Conservation (phyloP, 495 filamentous ascomycete species). For the Hypoxylon rickii region DNA sequence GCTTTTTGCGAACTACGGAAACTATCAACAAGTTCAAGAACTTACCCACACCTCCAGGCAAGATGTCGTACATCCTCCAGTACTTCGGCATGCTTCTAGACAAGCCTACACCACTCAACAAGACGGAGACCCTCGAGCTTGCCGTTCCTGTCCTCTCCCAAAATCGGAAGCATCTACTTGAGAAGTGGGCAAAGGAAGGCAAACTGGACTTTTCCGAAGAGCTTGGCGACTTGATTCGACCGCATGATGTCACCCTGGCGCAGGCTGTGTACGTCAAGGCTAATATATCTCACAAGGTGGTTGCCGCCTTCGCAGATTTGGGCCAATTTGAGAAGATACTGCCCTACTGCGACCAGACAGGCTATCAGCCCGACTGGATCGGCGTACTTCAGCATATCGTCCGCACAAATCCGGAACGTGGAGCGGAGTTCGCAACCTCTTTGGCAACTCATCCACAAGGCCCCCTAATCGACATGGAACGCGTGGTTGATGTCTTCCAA, state of each 20-base stretch:
- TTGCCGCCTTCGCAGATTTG: constrained; percentile 92
- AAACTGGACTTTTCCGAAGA: constrained; percentile 96
- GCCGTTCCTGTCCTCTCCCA: constrained; percentile 90
- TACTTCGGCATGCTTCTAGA: constrained; percentile 98
- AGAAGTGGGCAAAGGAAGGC: constrained; percentile 96
- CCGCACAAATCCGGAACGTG: constrained; percentile 90
- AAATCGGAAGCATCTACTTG: constrained; percentile 90
- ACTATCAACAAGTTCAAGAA: constrained; percentile 96
- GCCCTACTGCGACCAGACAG: constrained; percentile 78
- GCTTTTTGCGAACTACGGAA: constrained; percentile 89
- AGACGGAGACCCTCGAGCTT: constrained; percentile 90
- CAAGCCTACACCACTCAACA: constrained; percentile 83
- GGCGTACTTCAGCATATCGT: constrained; percentile 90
- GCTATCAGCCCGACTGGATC: constrained; percentile 91
- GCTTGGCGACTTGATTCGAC: constrained; percentile 88
- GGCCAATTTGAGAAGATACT: constrained; percentile 96
- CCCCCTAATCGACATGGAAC: constrained; percentile 87
- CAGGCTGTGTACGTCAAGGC: constrained; percentile 84
- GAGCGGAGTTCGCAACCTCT: constrained; percentile 86
- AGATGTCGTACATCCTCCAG: constrained; percentile 91
- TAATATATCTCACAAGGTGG: constrained; percentile 86
- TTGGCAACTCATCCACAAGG: constrained; percentile 86
- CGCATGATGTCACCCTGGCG: constrained; percentile 85
- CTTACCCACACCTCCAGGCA: constrained; percentile 70
- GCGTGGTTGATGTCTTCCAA: constrained; percentile 95